These are phyloP conservation scores for Debaryomyces nepalensis DNA, from an alignment of 1,139 yeast genomes.

Conservation along the genomic window DNA sequence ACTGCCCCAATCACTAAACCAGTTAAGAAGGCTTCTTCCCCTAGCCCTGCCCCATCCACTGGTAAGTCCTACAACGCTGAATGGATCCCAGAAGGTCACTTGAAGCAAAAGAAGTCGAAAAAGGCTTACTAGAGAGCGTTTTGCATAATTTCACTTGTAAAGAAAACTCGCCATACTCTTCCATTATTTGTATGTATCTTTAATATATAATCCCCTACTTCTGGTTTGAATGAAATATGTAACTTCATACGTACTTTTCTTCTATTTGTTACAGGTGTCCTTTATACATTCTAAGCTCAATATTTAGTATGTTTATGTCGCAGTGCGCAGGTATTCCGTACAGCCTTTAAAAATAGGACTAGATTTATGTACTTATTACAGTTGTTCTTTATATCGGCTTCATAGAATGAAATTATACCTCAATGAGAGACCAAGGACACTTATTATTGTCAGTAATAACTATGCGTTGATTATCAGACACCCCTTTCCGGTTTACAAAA, in stretches of 20 bases:
- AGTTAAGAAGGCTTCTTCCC: conserved; percentile 27
- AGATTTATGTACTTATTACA: background rate
- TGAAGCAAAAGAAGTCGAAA: conserved; percentile 36
- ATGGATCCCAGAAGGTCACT: conserved; percentile 44
- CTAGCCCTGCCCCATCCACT: conserved; percentile 33
- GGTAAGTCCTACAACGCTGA: conserved; percentile 35
- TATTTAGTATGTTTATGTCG: conserved; percentile 1
- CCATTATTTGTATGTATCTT: background rate
- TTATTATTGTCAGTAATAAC: conserved; percentile 53
- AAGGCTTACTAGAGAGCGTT: conserved; percentile 22
- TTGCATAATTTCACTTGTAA: conserved; percentile 1
- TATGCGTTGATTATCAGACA: conserved; percentile 56
- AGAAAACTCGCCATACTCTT: background rate
- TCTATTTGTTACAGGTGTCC: background rate
- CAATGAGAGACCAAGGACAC: conserved; percentile 57
- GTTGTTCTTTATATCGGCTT: background rate
- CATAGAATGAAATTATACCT: conserved; percentile 52
- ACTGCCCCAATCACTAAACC: conserved; percentile 41
- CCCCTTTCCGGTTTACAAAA: conserved; percentile 41
- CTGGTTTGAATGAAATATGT: too few relatives aligned
- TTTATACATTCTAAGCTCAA: background rate
- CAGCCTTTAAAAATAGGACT: background rate
- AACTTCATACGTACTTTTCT: too few relatives aligned
- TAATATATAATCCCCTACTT: background rate
- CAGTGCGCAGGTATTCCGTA: conserved; percentile 2